phyloP scores from a whole-genome alignment of 257 asterid genomes.

The Solanum arcanum region DNA sequence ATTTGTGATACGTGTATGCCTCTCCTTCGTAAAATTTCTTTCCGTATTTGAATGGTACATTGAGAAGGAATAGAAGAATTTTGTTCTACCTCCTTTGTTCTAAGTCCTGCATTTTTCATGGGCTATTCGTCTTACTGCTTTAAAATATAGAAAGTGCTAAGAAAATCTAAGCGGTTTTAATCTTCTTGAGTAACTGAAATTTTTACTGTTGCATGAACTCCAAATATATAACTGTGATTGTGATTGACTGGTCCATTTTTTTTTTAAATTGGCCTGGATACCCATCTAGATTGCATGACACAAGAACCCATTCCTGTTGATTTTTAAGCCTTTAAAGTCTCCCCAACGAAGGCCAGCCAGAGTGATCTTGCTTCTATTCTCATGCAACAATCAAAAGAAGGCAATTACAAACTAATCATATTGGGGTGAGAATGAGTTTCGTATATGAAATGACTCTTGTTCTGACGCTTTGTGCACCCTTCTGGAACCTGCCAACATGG shows the following conservation, averaged over 20 bases:
- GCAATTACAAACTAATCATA: not conserved
- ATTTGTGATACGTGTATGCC: not conserved
- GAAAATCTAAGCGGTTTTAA: not conserved
- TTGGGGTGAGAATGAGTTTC: not conserved
- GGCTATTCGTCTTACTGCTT: not conserved
- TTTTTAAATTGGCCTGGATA: too few species aligned
- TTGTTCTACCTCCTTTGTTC: not conserved
- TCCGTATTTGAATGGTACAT: not conserved
- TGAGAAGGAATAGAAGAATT: not conserved
- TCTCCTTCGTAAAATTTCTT: not conserved
- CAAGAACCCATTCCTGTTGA: not conserved
- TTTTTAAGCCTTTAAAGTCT: not conserved
- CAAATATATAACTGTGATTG: slow-evolving; percentile 3
- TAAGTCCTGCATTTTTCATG: not conserved
- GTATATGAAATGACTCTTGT: not conserved
- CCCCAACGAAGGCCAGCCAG: not conserved
- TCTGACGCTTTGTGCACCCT: not conserved
- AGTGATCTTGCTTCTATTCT: not conserved
- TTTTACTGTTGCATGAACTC: too few species aligned
- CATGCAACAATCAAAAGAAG: not conserved
- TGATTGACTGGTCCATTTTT: not conserved
- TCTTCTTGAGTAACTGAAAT: not conserved
- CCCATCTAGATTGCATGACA: too few species aligned
- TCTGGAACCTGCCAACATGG: not conserved
- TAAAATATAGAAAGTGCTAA: not conserved